Conservation (phyloP, 192 early-diverging fungal species). For the Linnemannia hyalina region DNA sequence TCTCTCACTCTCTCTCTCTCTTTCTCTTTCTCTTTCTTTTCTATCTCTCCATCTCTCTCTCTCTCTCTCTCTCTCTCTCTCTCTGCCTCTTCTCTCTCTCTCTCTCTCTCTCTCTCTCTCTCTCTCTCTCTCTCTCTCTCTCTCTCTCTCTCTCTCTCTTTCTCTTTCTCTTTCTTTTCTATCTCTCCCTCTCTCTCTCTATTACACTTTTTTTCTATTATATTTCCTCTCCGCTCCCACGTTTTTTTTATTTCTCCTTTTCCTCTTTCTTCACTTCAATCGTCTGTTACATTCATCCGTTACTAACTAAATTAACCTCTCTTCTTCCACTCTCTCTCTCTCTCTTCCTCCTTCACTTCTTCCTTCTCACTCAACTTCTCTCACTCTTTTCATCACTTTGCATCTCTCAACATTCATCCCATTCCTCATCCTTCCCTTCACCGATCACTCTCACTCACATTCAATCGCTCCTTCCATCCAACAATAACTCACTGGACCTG, state of each 20-base stretch:
- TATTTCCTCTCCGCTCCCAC: not conserved
- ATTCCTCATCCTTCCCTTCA: not conserved
- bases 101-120: not conserved
- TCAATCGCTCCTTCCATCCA: not conserved
- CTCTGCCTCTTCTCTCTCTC: not conserved
- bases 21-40: not conserved
- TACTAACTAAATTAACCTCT: not conserved
- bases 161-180: not conserved
- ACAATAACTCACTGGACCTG: not conserved
- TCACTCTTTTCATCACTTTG: not conserved
- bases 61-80: not conserved
- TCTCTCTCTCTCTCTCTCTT: too few species aligned
- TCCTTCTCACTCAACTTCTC: not conserved
- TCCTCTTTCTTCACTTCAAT: not conserved
- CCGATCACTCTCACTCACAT: not conserved
- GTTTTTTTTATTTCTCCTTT: not conserved
- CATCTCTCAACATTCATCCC: not conserved
- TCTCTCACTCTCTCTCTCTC: not conserved
- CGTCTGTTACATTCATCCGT: too few species aligned
- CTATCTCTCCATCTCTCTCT: not conserved
- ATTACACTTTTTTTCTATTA: not conserved
- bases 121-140: not conserved
- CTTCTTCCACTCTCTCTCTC: not conserved
- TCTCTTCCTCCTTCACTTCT: not conserved
- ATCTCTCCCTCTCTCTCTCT: not conserved